phyloP scores from a whole-genome alignment of 2,329 filamentous ascomycete species.

The Ascosphaera acerosa region DNA sequence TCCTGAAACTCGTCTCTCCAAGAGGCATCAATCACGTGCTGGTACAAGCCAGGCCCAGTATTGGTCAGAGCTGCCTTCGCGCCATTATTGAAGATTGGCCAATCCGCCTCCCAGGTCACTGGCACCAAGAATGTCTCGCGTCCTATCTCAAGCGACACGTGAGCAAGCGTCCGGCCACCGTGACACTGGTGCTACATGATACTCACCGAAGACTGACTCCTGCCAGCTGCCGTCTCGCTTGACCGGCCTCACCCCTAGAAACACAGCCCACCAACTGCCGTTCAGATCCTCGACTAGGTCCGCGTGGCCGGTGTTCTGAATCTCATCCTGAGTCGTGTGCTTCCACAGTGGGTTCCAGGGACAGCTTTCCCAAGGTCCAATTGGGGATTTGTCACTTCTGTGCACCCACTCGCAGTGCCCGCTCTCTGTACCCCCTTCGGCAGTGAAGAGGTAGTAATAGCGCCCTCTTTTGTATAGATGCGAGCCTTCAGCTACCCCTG shows the following conservation, averaged over 20 bases:
- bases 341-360: conserved; percentile 32
- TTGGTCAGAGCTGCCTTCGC: conserved; percentile 17
- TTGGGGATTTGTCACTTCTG: conserved; percentile 25
- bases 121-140: conserved; percentile 27
- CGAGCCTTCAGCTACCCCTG: conserved; percentile 25
- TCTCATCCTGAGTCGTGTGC: conserved; percentile 23
- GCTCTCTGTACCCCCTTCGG: conserved; percentile 32
- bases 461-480: conserved; percentile 27
- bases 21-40: conserved; percentile 3
- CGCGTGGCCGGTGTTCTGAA: conserved; percentile 26
- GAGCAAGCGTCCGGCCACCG: neutral
- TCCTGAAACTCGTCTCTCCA: conserved; percentile 16
- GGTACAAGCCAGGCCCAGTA: conserved; percentile 9
- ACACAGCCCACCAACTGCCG: conserved; percentile 25
- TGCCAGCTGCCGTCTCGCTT: conserved; percentile 10
- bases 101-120: conserved; percentile 25
- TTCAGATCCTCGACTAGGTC: conserved; percentile 22
- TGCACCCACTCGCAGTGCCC: conserved; percentile 34
- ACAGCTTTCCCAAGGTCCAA: conserved; percentile 37
- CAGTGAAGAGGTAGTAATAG: conserved; percentile 28
- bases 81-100: conserved; percentile 26
- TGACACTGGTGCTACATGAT: too few relatives aligned
- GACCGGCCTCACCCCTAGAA: conserved; percentile 21
- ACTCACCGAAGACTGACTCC: conserved; percentile 20
- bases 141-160: conserved; percentile 9